Evolutionary conservation across 331 rosid species (phyloP), one percentile per base, ranked within the genome.

Genomic region (Spiraea crenata): DNA sequence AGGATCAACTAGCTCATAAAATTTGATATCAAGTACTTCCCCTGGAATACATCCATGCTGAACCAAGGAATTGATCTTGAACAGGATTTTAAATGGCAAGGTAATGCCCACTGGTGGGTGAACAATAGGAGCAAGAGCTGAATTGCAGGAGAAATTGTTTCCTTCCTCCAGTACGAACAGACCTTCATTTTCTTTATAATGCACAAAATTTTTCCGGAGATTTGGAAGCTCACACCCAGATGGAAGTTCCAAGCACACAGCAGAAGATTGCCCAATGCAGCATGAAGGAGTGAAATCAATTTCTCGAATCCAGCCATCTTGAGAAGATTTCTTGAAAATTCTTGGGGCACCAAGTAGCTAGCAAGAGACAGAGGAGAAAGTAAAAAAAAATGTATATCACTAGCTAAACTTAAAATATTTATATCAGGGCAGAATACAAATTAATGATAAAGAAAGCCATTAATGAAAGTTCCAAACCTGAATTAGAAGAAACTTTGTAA

Each of bases 231-330:
- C 60, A 59, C 47, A n/a, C 6, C 0, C 3, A 0, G 7, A 46
- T 14, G 76, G 68, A 66, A 78, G 42, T 25, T 78, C 66, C 58
- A 82, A 62, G 13, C 81, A 82, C 6, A 78, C 1, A 34, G 76
- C 46, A 61, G 80, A 82, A 6, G 86, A 82, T 59, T 78, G 76
- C 12, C 78, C 86, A 9, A 82, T 78, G 63, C 48, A 61, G 49
- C 51, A 47, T n/a, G 73, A 70, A 10, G 81, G 79, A 48, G 86
- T 82, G 66, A 82, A 82, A 74, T 82, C 86, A 6, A 74, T 57
- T 54, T 73, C 78, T 5, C 86, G 71, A 7, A 74, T 38, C 83
- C 86, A 78, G 9, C 7, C 8, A 3, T 11, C 40, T 40, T 71
- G 17, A 63, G 58, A 40, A 19, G 7, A 34, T 57, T 73, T 57